Conservation (phyloP, 2,329 filamentous ascomycete species). For the Thelonectria blattea region DNA sequence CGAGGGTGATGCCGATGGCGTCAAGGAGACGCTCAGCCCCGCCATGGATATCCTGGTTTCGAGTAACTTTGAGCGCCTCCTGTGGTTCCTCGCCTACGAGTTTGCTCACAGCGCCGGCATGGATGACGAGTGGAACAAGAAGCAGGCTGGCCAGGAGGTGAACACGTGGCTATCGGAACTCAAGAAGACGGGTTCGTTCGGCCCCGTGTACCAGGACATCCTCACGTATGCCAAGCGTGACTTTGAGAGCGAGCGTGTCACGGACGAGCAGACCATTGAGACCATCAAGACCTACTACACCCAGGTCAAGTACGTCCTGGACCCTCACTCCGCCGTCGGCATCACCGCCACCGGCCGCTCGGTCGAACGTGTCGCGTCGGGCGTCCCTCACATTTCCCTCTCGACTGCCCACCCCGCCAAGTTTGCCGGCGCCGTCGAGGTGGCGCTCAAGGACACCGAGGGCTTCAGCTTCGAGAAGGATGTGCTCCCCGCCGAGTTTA, state of each 20-base stretch:
- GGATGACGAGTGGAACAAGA: conserved; percentile 70
- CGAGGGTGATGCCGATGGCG: conserved; percentile 71
- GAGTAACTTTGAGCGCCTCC: conserved; percentile 93
- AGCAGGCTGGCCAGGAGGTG: conserved; percentile 77
- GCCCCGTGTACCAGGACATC: conserved; percentile 75
- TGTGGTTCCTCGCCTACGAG: conserved; percentile 90
- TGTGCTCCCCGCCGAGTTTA: conserved; percentile 82
- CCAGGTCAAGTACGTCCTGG: conserved; percentile 77
- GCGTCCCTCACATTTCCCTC: conserved; percentile 77
- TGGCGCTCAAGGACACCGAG: conserved; percentile 73
- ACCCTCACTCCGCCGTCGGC: conserved; percentile 92
- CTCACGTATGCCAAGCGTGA: conserved; percentile 72
- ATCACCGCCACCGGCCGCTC: conserved; percentile 78
- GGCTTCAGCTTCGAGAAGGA: conserved; percentile 76
- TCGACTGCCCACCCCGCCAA: conserved; percentile 97
- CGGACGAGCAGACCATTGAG: conserved; percentile 69
- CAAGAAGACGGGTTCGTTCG: conserved; percentile 82
- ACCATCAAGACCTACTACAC: conserved; percentile 65
- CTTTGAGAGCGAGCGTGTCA: conserved; percentile 82
- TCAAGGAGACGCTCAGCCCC: conserved; percentile 89
- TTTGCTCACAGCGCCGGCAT: conserved; percentile 65
- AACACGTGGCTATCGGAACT: conserved; percentile 78
- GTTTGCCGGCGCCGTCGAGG: conserved; percentile 83
- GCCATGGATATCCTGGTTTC: conserved; percentile 98
- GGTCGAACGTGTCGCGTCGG: conserved; percentile 57